These are phyloP conservation scores for Coemansia pectinata DNA, from an alignment of 192 early-diverging fungal genomes.

Conservation along the genomic window DNA sequence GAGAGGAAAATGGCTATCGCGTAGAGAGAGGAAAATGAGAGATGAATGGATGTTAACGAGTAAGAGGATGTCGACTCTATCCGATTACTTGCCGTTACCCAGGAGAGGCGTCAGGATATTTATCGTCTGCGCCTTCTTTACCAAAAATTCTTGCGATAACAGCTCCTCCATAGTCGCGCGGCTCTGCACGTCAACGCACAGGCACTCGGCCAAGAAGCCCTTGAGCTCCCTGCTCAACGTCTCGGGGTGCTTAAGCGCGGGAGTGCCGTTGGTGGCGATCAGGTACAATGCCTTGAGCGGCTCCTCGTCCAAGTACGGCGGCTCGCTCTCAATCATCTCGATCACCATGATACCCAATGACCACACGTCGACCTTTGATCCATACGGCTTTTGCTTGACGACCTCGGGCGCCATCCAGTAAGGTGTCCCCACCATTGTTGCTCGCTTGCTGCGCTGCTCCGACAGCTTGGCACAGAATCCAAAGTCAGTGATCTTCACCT, in stretches of 20 bases:
- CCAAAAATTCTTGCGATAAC: slow-evolving; percentile 67
- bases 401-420: slow-evolving; percentile 91
- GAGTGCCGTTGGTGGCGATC: slow-evolving; percentile 96
- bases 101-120: slow-evolving; percentile 37
- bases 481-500: slow-evolving; percentile 93
- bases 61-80: background rate
- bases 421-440: slow-evolving; percentile 87
- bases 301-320: slow-evolving; percentile 94
- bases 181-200: slow-evolving; percentile 85
- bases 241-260: slow-evolving; percentile 85
- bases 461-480: slow-evolving; percentile 93
- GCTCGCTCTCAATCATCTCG: slow-evolving; percentile 97
- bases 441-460: slow-evolving; percentile 79
- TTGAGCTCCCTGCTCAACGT: slow-evolving; percentile 74
- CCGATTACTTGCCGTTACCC: slow-evolving; percentile 12
- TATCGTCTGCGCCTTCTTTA: slow-evolving; percentile 45
- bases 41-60: slow-evolving; percentile 3
- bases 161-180: slow-evolving; percentile 78
- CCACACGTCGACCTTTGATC: slow-evolving; percentile 84
- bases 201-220: slow-evolving; percentile 82
- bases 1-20: slow-evolving; percentile 4
- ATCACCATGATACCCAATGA: slow-evolving; percentile 97
- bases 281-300: slow-evolving; percentile 93
- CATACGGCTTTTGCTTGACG: slow-evolving; percentile 79
- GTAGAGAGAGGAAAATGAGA: background rate